These are phyloP conservation scores for Verticillium nonalfalfae DNA, from an alignment of 2,329 filamentous ascomycete species.

Conservation along the genomic window DNA sequence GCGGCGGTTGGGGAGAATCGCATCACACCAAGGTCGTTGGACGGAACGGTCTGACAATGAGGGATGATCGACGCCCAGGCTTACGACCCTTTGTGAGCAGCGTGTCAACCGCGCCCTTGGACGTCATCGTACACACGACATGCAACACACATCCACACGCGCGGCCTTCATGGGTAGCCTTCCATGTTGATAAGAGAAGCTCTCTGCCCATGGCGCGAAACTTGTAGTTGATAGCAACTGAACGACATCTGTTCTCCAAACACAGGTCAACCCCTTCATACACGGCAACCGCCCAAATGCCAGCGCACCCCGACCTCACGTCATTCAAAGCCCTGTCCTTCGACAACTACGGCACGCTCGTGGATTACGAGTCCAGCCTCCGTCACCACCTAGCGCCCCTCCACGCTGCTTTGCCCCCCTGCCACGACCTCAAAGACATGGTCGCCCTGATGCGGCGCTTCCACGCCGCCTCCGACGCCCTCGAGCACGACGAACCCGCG, in stretches of 20 bases:
- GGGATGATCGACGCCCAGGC: background rate
- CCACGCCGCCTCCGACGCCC: conserved; percentile 37
- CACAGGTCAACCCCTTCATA: background rate
- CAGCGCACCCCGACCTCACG: conserved; percentile 3
- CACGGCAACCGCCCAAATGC: background rate
- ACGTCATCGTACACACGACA: background rate
- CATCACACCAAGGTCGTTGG: background rate
- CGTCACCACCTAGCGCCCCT: conserved; percentile 43
- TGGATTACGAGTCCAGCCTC: conserved; percentile 72
- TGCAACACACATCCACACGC: background rate
- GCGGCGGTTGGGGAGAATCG: background rate
- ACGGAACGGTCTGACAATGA: background rate
- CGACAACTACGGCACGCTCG: conserved; percentile 74
- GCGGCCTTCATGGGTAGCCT: too few relatives aligned
- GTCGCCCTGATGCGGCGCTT: conserved; percentile 31
- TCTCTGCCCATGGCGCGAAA: too few relatives aligned
- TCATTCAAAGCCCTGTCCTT: conserved; percentile 51
- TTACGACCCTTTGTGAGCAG: background rate
- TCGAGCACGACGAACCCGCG: conserved; percentile 47
- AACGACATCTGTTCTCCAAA: too few relatives aligned
- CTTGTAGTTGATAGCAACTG: too few relatives aligned
- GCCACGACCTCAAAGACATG: conserved; percentile 26
- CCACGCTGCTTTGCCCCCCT: conserved; percentile 30
- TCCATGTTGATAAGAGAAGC: background rate
- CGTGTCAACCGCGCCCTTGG: background rate